Conservation (phyloP, 345 rosid species). For the Citrus hindsii region DNA sequence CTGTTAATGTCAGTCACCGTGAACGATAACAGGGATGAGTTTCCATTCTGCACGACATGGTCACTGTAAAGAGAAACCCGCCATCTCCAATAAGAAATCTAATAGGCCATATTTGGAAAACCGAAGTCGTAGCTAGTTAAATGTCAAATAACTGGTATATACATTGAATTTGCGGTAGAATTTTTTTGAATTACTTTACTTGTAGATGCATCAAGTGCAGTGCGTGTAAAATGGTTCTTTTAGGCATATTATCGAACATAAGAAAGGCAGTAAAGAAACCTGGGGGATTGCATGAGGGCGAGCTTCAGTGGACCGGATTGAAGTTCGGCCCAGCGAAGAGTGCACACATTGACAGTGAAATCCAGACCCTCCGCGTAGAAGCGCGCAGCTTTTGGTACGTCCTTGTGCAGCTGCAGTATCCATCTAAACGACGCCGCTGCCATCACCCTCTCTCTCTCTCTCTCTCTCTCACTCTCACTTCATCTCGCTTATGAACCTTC, state of each 20-base stretch:
- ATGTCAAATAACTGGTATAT: background rate
- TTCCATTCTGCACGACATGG: conserved; percentile 53
- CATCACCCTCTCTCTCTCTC: conserved; percentile 29
- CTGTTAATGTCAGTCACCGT: conserved; percentile 77
- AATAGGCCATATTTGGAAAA: background rate
- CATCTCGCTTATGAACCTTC: background rate
- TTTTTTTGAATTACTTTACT: too few species aligned
- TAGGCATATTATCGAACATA: conserved; percentile 53
- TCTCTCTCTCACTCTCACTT: background rate
- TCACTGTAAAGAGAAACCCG: conserved; percentile 41
- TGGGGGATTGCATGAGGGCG: conserved; percentile 70
- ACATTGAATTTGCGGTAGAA: background rate
- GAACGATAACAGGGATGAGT: conserved; percentile 71
- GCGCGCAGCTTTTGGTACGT: conserved; percentile 82
- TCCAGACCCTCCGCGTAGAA: conserved; percentile 87
- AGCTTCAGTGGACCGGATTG: conserved; percentile 85
- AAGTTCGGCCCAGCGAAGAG: conserved; percentile 91
- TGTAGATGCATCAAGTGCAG: too few species aligned
- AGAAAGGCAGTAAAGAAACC: conserved; percentile 33
- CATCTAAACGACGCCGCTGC: conserved; percentile 73
- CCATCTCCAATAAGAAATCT: conserved; percentile 1
- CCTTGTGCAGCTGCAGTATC: conserved; percentile 90
- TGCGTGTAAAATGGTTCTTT: background rate
- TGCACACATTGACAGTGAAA: conserved; percentile 72
- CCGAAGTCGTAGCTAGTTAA: background rate